Evolutionary conservation across 2,329 filamentous ascomycete species (phyloP), one percentile per base, ranked within the genome.

Genomic region (Aspergillus bombycis): DNA sequence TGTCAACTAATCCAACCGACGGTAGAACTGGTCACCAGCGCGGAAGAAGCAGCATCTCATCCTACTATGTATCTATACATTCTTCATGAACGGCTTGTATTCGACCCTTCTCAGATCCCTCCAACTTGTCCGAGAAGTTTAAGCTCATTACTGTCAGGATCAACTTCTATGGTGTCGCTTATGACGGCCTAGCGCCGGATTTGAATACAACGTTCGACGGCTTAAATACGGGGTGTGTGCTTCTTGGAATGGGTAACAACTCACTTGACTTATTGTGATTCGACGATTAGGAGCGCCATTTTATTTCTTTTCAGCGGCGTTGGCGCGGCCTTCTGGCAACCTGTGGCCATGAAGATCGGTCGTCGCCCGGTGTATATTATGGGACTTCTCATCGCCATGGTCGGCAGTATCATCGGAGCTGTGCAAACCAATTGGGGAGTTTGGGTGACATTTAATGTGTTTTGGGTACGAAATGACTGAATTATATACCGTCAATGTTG

Each of bases 281-380:
- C 4, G 46, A 10, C 0, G 9, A 10, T 2, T 23, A 57, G 54
- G 54, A 57, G 54, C 21, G 54, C 54, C 8, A 57, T 57, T 30
- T n/a, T 57, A 16, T 57, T 57, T 14, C 54, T 57, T 1, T 57
- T 57, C 14, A 57, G 34, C 1, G 54, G 54, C 3, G 54, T 57
- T 41, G 54, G 54, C 7, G 34, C 54, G 14, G 41, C 54, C 7
- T 57, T 57, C 12, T 57, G 54, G 54, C 54, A 57, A 21, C 54
- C 54, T 3, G 54, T 57, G 5, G 54, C 54, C 3, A 57, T 57
- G 54, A 57, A 57, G 21, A 57, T 57, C 4, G 54, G 54, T 41
- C 54, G 36, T 28, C 54, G 54, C 5, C 54, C 54, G 5, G 54
- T 57, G 8, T 57, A 57, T n/a, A 57, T 57, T 19, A 57, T 57